These are phyloP conservation scores for Spencermartinsiella ligniputridi DNA, from an alignment of 1,139 yeast genomes.

Conservation along the genomic window DNA sequence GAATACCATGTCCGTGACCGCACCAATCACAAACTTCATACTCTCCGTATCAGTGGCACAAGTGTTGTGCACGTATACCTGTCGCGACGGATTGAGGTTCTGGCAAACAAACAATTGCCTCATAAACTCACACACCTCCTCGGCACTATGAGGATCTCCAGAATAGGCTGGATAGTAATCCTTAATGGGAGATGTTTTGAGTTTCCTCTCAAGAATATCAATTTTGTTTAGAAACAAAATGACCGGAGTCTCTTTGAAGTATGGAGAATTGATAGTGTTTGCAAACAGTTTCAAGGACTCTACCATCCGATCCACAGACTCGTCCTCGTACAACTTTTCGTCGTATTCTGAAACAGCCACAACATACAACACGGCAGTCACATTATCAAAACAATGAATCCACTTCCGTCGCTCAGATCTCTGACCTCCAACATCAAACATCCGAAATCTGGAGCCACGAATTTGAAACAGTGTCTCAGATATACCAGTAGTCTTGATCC, in stretches of 20 bases:
- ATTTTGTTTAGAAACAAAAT: constrained; percentile 84
- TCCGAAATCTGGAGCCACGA: constrained; percentile 58
- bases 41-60: constrained; percentile 92
- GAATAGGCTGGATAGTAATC: constrained; percentile 27
- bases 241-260: constrained; percentile 85
- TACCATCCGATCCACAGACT: constrained; percentile 81
- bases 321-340: constrained; percentile 87
- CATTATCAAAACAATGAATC: constrained; percentile 94
- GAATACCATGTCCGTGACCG: constrained; percentile 87
- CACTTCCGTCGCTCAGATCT: constrained; percentile 90
- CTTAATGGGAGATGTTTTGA: constrained; percentile 46
- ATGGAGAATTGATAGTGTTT: constrained; percentile 75
- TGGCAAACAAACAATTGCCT: constrained; percentile 36
- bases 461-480: constrained; percentile 80
- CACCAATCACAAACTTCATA: constrained; percentile 85
- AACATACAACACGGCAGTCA: constrained; percentile 86
- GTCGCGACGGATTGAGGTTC: constrained; percentile 58
- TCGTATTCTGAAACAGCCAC: constrained; percentile 91
- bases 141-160: constrained; percentile 19
- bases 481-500: constrained; percentile 94
- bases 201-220: constrained; percentile 72
- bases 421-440: constrained; percentile 97
- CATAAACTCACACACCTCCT: constrained; percentile 26
- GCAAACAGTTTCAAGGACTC: constrained; percentile 85
- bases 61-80: constrained; percentile 84